These are phyloP conservation scores for Bauhinia variegata DNA, from an alignment of 306 rosid species.

Conservation along the genomic window DNA sequence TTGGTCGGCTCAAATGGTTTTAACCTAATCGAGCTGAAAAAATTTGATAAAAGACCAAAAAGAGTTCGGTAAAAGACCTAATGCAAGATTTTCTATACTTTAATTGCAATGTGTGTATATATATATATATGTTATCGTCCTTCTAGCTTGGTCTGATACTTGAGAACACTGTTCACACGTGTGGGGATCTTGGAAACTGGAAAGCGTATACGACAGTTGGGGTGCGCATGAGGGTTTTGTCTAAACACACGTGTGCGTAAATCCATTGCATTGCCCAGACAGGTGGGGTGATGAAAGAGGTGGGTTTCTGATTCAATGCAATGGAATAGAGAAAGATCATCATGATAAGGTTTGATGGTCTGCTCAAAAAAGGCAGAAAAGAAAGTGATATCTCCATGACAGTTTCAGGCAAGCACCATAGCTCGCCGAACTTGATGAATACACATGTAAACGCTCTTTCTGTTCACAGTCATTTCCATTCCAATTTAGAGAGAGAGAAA, in stretches of 20 bases:
- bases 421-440: slow-evolving; percentile 18
- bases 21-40: too few relatives aligned
- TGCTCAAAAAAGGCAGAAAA: slow-evolving; percentile 44
- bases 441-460: slow-evolving; percentile 14
- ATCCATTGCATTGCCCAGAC: slow-evolving; percentile 42
- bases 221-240: slow-evolving; percentile 55
- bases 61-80: not conserved
- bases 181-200: slow-evolving; percentile 54
- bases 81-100: not conserved
- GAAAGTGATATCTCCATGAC: slow-evolving; percentile 58
- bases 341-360: slow-evolving; percentile 54
- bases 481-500: slow-evolving; percentile 23
- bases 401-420: slow-evolving; percentile 34
- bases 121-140: slow-evolving; percentile 4
- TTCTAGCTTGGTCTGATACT: slow-evolving; percentile 10
- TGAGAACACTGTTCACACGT: slow-evolving; percentile 44
- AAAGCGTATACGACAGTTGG: slow-evolving; percentile 44
- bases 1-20: too few relatives aligned
- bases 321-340: slow-evolving; percentile 43
- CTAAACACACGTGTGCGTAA: slow-evolving; percentile 52
- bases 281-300: slow-evolving; percentile 63
- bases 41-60: too few relatives aligned
- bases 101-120: too few relatives aligned
- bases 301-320: slow-evolving; percentile 40
- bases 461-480: slow-evolving; percentile 22